Base-by-base conservation (phyloP, 805 yeast genomes). In the Sporopachydermia quercuum region DNA sequence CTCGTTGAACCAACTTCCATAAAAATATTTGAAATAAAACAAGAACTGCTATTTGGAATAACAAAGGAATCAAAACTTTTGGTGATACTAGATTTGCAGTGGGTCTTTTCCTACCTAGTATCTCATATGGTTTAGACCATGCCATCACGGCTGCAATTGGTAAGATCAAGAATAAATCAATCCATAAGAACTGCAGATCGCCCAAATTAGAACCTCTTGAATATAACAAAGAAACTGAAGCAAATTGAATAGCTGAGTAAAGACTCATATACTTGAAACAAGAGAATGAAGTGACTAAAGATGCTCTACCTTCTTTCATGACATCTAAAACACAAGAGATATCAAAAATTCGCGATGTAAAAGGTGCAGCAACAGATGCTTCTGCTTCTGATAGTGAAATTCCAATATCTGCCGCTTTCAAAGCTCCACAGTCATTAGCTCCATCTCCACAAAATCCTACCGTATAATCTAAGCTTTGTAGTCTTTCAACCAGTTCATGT, bases 391-490 rank as follows among this genome's bases (percentile, higher is more conserved):
- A 83, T 37, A 91, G 62, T 0, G 97, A 89, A 15, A 91, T 76
- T 14, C 99, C 99, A 39, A 93, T 94, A 60, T 91, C 95, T 0
- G 98, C 97, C 11, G 96, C 95, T 52, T 89, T 91, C 42, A 91
- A 65, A 0, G 99, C 99, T 48, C 98, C 98, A 60, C 97, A 91
- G 55, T 91, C 99, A 58, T 91, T 91, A 4, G 99, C 99, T 47
- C 99, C 99, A 61, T 91, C 99, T 30, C 99, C 99, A 61, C 97
- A 91, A 58, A 91, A 91, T 2, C 96, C 95, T 37, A 85, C 94
- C 0, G 94, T 84, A 54, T 89, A 89, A 51, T 87, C 96, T 15
- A 91, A 54, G 16, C 65, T 68, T 56, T 86, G 95, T 11, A 91
- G 61, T 54, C 80, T 84, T 50, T 82, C 87, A 27, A 91, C 96